Evolutionary conservation across 306 rosid species (phyloP), one percentile per base, ranked within the genome.

Genomic region (Ceratonia siliqua): DNA sequence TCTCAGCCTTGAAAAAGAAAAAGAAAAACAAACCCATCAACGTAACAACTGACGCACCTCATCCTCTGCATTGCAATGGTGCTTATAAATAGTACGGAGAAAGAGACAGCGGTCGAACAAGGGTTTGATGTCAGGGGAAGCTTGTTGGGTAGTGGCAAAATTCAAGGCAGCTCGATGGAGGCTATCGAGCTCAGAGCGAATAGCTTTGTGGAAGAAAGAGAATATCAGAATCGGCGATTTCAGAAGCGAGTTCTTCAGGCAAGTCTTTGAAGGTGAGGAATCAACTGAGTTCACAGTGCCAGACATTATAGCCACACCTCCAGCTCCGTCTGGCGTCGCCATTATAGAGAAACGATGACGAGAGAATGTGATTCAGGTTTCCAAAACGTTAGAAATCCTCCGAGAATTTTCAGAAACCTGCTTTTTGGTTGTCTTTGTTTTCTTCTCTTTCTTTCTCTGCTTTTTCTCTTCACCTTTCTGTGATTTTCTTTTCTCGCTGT

Each of bases 171-270:
- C 73, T 0, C 62, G 74, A 36, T 85, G 88, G 20, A 85, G 74
- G n/a, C 76, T 38, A 5, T 81, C 83, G 57, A 85, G 88, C 81
- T 81, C 88, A 57, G 85, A 78, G 32, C 85, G 83, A 21, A 85
- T 81, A 13, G 88, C 85, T 41, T 85, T 85, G 62, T 85, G 88
- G 17, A 85, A 85, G 43, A 85, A 75, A 63, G 80, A 59, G 88
- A 85, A 81, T 11, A 85, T 81, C 13, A 85, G 73, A 11, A 85
- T 82, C 22, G 89, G 87, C 17, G 88, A 82, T 45, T 75, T 57
- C 42, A 75, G 48, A 6, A 65, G 48, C 17, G 86, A 70, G 39
- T 66, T 75, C 67, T 83, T 66, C 35, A 43, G 10, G 52, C 80
- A 52, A 4, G 77, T 12, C 32, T 32, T 62, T 7, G 87, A 68